Evolutionary conservation across 305 asterid genomes (phyloP).

Genomic region (Solanum hybrid): DNA sequence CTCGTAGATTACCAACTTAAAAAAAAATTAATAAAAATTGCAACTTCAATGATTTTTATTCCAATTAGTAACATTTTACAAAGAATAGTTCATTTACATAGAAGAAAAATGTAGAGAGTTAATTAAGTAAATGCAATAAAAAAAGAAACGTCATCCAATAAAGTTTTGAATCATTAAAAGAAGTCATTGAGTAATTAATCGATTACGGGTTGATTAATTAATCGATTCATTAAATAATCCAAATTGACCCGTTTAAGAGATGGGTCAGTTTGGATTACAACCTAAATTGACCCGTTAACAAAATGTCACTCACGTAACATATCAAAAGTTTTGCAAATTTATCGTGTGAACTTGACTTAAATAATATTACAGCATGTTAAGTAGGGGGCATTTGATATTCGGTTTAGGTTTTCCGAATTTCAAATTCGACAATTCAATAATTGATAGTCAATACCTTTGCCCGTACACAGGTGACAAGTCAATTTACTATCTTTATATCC

Average conservation of each 20-base stretch:
- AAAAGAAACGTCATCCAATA: neutral
- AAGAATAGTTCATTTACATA: neutral
- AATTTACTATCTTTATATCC: neutral
- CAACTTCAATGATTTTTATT: neutral
- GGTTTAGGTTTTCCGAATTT: too few species aligned
- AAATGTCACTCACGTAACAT: neutral
- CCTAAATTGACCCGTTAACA: neutral
- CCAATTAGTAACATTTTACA: neutral
- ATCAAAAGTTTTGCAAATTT: neutral
- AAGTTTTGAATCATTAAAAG: neutral
- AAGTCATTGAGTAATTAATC: neutral
- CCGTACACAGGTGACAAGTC: rapidly evolving
- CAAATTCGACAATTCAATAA: too few species aligned
- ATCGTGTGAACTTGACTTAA: neutral
- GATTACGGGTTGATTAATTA: neutral
- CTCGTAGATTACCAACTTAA: neutral
- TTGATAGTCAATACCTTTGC: too few species aligned
- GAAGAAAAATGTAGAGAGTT: neutral
- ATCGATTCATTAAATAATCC: neutral
- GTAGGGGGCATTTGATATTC: too few species aligned
- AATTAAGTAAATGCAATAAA: neutral
- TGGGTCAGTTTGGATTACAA: neutral
- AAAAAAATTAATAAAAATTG: neutral
- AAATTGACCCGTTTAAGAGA: neutral
- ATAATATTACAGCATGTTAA: neutral